Evolutionary conservation across 257 asterid species (phyloP).

Genomic region (Asclepias syriaca): DNA sequence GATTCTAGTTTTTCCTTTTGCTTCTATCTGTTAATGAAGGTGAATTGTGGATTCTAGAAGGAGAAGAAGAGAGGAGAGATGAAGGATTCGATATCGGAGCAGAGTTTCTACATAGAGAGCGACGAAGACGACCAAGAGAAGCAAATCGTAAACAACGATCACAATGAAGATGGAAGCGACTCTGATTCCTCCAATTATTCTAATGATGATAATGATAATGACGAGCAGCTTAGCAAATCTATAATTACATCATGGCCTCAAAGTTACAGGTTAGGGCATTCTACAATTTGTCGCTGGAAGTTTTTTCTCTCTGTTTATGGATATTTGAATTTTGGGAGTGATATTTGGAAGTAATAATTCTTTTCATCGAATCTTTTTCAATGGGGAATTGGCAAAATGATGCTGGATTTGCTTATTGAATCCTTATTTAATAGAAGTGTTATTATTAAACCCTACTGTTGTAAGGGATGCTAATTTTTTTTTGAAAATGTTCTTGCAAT

Average conservation of each 20-base stretch:
- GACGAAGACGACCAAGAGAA: slow-evolving; percentile 83
- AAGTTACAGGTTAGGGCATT: slow-evolving; percentile 59
- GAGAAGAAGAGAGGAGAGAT: slow-evolving; percentile 26
- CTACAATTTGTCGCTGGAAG: too few species aligned
- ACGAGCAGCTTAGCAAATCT: slow-evolving; percentile 42
- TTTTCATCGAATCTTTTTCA: neutral
- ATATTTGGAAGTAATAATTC: neutral
- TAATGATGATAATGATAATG: slow-evolving; percentile 50
- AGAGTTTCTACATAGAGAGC: slow-evolving; percentile 75
- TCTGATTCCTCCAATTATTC: slow-evolving; percentile 54
- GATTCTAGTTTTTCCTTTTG: neutral
- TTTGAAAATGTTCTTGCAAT: neutral
- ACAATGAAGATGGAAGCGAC: slow-evolving; percentile 52
- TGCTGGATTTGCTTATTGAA: neutral
- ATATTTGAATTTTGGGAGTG: neutral
- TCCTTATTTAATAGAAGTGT: neutral
- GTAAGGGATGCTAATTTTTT: neutral
- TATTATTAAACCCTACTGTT: neutral
- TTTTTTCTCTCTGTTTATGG: neutral
- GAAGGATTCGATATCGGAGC: slow-evolving; percentile 78
- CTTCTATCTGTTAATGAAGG: neutral
- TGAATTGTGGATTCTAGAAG: slow-evolving; percentile 14
- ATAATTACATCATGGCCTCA: slow-evolving; percentile 77
- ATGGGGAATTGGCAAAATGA: neutral
- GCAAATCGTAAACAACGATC: slow-evolving; percentile 24